phyloP scores from a whole-genome alignment of 257 asterid genomes.

The Solanum lignicaule region DNA sequence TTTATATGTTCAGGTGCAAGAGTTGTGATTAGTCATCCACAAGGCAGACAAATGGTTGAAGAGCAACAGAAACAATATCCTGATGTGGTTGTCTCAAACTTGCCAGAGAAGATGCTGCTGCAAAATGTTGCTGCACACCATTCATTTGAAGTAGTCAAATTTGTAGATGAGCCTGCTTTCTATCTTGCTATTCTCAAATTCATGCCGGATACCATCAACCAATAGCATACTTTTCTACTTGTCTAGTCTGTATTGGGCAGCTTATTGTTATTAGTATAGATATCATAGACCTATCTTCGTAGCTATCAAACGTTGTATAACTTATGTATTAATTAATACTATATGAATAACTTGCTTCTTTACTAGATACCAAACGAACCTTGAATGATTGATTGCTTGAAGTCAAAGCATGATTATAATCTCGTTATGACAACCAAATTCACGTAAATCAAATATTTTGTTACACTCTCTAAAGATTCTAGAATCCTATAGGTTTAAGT shows the following conservation, averaged over 20 bases:
- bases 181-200: slow-evolving; percentile 37
- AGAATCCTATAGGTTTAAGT: background rate
- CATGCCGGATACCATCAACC: background rate
- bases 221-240: background rate
- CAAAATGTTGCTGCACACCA: slow-evolving; percentile 29
- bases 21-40: slow-evolving; percentile 73
- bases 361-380: background rate
- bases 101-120: slow-evolving; percentile 43
- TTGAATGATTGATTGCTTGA: background rate
- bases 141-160: slow-evolving; percentile 45
- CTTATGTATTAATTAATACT: too few species aligned
- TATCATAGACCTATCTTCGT: background rate
- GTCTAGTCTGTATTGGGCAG: background rate
- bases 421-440: background rate
- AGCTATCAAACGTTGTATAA: background rate
- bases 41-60: slow-evolving; percentile 51
- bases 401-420: background rate
- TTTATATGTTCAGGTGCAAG: slow-evolving; percentile 50
- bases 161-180: slow-evolving; percentile 48
- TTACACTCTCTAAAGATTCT: background rate
- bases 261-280: background rate
- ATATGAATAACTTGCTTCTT: background rate
- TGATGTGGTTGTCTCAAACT: slow-evolving; percentile 43
- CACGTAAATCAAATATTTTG: background rate
- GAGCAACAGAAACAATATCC: slow-evolving; percentile 50